Evolutionary conservation across 805 yeast species (phyloP), one percentile per base, ranked within the genome.

Genomic region (Cyberlindnera veronae): DNA sequence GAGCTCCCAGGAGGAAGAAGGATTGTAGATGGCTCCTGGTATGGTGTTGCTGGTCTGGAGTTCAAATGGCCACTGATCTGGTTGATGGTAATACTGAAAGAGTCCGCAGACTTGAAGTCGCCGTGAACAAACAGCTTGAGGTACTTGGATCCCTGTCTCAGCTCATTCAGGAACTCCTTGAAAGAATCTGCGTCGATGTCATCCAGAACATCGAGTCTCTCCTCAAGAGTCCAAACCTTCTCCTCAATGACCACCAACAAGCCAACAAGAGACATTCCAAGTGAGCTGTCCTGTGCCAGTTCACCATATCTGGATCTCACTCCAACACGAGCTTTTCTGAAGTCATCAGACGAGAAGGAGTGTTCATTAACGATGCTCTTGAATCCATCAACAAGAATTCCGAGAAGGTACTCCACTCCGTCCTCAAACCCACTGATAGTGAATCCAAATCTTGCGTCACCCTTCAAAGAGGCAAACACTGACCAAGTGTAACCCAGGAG

Each of bases 401-500:
- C 39, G 4, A 77, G 39, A 3, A 78, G 57, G 3, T 45, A 43
- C 3, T 44, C 37, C 5, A 74, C 59, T 2, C 76, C 72, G 21
- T 59, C 58, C 0, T 57, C 50, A n/a, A 72, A 71, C 0, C 93
- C 91, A 20, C 72, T 61, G 1, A 79, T 55, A 4, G 71, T 72
- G n/a, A 83, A 50, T 0, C 71, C 58, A 6, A 84, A 53, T 6
- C 81, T 72, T 1, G 71, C 68, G 37, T 71, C 76, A 5, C 84
- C 81, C 46, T 73, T 74, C 12, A 65, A 44, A 4, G 81, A 76
- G 0, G 87, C 74, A 27, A 59, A 63, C 0, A 83, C 45, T 15
- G 75, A 79, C 75, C 83, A 83, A 0, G 72, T 55, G 50, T 70
- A 79, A 2, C 80, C 78, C 9, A 79, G 42, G n/a, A 68, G 54